Base-by-base conservation (phyloP, 495 filamentous ascomycete genomes). In the Hypomontagnella submonticulosa region DNA sequence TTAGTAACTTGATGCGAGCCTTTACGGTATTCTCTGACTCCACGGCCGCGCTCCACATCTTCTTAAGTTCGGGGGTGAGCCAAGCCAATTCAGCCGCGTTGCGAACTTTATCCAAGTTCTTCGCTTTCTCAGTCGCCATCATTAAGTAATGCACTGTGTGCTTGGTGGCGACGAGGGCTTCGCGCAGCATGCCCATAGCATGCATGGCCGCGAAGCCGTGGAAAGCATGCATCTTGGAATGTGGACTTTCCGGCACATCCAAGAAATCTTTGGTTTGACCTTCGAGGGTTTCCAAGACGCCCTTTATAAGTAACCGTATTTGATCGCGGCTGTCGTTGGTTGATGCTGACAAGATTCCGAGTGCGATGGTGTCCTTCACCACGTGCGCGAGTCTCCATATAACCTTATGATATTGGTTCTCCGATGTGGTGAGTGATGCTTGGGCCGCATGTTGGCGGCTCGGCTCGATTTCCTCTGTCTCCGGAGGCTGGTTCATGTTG, bases 101-200 rank as follows among this genome's bases (percentile, higher is more conserved):
- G 7, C 79, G 78, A 8, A 56, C 51, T 11, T 78, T 74, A 41
- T 82, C 79, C n/a, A 67, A 62, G 9, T 71, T 74, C 18, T 74
- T 71, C 37, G 75, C 71, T 18, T 69, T 72, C 23, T 83, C 81
- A 44, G 76, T 65, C 20, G 67, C 60, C 18, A 65, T 52, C 0
- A 67, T 44, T 0, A 79, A 63, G 27, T 77, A 81, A 8, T 71
- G 71, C 2, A 67, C 69, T 11, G 67, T 69, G 41, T 78, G 59
- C 30, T 74, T 77, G 11, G 72, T 51, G 0, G 69, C 78, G 3
- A 77, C n/a, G 4, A 77, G 71, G 0, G 78, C 67, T n/a, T 77
- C 77, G 27, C 74, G 77, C 2, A 77, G 36, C 61, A 73, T 66
- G 20, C 78, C 56, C 66, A 82, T 74, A 65, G 66, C 70, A 69